Evolutionary conservation across 2,329 filamentous ascomycete species (phyloP).

Genomic region (Colletotrichum sp.): DNA sequence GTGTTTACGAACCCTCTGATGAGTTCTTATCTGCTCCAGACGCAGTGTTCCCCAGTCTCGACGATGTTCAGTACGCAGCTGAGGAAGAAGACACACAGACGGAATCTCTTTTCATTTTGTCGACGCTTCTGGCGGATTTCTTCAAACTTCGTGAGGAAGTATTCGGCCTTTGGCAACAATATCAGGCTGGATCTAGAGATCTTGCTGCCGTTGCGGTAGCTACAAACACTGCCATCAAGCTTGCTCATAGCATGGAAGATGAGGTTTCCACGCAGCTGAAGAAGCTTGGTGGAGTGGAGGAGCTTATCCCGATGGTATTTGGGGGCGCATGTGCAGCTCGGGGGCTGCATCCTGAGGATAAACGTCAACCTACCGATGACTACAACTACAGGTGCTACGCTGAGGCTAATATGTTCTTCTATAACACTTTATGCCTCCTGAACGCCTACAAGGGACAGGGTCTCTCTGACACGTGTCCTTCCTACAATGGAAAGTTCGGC

Average conservation of each 20-base stretch:
- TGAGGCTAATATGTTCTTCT: neutral
- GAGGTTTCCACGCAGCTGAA: constrained; percentile 27
- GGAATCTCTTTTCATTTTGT: constrained; percentile 31
- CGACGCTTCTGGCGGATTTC: constrained; percentile 33
- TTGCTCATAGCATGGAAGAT: constrained; percentile 36
- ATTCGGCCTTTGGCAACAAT: constrained; percentile 34
- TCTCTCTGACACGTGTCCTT: neutral
- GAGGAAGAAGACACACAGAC: constrained; percentile 16
- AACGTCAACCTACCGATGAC: neutral
- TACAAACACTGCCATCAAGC: constrained; percentile 39
- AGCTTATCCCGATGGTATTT: neutral
- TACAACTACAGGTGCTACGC: neutral
- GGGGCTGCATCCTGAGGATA: neutral
- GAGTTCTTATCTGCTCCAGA: constrained; percentile 37
- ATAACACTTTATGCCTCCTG: neutral
- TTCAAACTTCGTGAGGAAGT: constrained; percentile 29
- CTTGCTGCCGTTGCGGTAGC: constrained; percentile 37
- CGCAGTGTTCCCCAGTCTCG: neutral
- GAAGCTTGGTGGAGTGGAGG: neutral
- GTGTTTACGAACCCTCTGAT: constrained; percentile 41
- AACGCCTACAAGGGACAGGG: neutral
- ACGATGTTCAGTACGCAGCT: constrained; percentile 31
- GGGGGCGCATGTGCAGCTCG: neutral
- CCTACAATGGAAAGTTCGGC: constrained; percentile 25
- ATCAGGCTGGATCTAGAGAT: constrained; percentile 29